Evolutionary conservation across 75 land plant genomes (phyloP).

Genomic region (Pinus taeda): DNA sequence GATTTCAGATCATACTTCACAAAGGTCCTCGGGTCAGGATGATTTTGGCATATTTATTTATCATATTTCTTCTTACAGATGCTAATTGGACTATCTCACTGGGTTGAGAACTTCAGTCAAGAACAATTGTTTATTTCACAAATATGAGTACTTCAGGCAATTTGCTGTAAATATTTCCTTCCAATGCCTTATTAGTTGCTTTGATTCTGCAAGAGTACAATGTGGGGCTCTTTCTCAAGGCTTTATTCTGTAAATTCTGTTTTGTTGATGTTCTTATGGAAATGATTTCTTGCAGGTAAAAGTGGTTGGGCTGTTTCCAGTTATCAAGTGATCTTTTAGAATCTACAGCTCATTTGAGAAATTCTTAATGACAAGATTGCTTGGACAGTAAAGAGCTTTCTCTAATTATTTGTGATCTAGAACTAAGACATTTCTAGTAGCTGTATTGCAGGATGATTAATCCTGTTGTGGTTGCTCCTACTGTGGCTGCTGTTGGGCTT

Average conservation of each 20-base stretch:
- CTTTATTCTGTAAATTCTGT: background rate
- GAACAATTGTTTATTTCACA: background rate
- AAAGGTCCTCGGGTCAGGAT: background rate
- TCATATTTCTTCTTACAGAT: background rate
- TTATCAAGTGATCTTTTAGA: background rate
- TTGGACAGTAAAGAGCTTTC: background rate
- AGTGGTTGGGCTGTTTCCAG: background rate
- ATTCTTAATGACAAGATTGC: background rate
- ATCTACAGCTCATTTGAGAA: background rate
- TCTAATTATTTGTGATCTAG: background rate
- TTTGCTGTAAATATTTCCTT: background rate
- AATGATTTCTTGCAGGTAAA: conserved; percentile 2
- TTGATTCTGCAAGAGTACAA: background rate
- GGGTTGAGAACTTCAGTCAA: background rate
- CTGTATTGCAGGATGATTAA: conserved; percentile 38
- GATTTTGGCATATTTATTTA: background rate
- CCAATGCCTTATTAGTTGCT: background rate
- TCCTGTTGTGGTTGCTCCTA: conserved; percentile 57
- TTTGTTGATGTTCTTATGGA: background rate
- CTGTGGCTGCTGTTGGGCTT: conserved; percentile 53
- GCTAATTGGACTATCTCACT: background rate
- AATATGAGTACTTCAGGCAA: background rate
- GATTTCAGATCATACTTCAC: background rate
- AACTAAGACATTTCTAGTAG: conserved; percentile 7
- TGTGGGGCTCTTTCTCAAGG: background rate